Percentiles rank a stretch among this genome's conserved stretches.
These are phyloP conservation scores for Pseudocercospora cruenta DNA, from an alignment of 2,329 filamentous ascomycete genomes.

Conservation along the genomic window DNA sequence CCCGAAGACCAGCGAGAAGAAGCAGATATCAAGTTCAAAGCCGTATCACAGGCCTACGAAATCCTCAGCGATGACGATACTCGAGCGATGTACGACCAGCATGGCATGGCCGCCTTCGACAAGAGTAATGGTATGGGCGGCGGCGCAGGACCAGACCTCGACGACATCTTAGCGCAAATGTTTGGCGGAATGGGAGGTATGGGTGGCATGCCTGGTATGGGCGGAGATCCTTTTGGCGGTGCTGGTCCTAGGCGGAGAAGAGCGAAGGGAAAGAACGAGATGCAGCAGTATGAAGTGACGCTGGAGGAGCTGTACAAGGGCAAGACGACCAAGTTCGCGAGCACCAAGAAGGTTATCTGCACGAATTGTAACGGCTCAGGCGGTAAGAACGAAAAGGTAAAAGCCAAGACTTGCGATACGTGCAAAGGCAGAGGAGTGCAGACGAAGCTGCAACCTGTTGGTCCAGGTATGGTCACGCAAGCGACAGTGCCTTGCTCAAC, in stretches of 20 bases:
- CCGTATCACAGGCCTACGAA: conserved; percentile 91
- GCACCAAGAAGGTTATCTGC: conserved; percentile 92
- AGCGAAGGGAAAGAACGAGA: conserved; percentile 76
- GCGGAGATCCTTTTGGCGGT: conserved; percentile 41
- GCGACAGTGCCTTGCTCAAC: conserved; percentile 78
- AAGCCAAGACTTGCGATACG: conserved; percentile 77
- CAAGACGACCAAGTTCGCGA: conserved; percentile 95
- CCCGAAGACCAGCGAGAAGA: conserved; percentile 80
- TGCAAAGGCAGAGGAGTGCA: conserved; percentile 79
- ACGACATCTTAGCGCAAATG: conserved; percentile 93
- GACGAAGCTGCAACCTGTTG: conserved; percentile 78
- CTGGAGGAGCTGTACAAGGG: conserved; percentile 97
- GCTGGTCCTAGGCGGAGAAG: conserved; percentile 43
- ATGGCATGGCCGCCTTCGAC: conserved; percentile 96
- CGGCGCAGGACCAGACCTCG: conserved; percentile 76
- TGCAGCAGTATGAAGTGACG: conserved; percentile 87
- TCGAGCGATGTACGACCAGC: conserved; percentile 85
- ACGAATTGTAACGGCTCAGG: conserved; percentile 83
- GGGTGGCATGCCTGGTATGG: conserved; percentile 58
- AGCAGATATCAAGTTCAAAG: conserved; percentile 91
- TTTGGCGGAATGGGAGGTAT: conserved; percentile 69
- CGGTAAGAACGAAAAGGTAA: conserved; percentile 82
- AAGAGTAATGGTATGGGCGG: conserved; percentile 68
- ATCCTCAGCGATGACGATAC: conserved; percentile 97
- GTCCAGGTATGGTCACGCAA: conserved; percentile 82